Evolutionary conservation across 805 yeast species (phyloP).

Genomic region (Limtongia smithiae): DNA sequence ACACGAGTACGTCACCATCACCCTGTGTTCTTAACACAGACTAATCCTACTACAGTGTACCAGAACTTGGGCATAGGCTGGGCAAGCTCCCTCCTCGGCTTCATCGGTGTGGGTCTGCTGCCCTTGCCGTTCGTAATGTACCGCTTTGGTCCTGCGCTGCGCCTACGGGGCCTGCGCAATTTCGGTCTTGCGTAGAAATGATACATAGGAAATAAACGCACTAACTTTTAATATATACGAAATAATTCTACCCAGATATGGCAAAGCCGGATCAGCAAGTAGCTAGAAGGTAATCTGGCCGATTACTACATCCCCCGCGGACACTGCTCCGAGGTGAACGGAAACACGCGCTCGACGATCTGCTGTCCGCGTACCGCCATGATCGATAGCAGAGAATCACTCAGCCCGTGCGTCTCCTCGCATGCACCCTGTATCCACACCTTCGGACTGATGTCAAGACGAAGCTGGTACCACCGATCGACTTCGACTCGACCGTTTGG

Average conservation of each 20-base stretch:
- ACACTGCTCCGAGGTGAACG: not conserved
- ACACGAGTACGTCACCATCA: slow-evolving; percentile 49
- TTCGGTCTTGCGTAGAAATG: too few relatives aligned
- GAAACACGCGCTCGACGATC: slow-evolving; percentile 22
- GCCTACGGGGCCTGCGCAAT: not conserved
- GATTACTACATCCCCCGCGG: not conserved
- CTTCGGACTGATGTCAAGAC: slow-evolving; percentile 16
- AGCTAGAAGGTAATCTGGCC: not conserved
- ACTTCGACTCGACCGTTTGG: slow-evolving; percentile 4
- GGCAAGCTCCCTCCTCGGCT: slow-evolving; percentile 70
- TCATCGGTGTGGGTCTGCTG: slow-evolving; percentile 51
- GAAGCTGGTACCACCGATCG: slow-evolving; percentile 17
- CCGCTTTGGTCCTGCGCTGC: slow-evolving; percentile 15
- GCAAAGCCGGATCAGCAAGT: too few relatives aligned
- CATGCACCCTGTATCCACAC: slow-evolving; percentile 31
- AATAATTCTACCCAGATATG: too few relatives aligned
- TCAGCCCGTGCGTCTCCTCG: slow-evolving; percentile 30
- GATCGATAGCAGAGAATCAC: slow-evolving; percentile 31
- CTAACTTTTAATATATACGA: too few relatives aligned
- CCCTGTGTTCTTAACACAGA: slow-evolving; percentile 33
- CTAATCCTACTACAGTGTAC: slow-evolving; percentile 45
- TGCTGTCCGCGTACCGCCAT: slow-evolving; percentile 28
- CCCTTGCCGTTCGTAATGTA: slow-evolving; percentile 52
- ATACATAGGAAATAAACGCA: too few relatives aligned
- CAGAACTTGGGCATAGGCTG: slow-evolving; percentile 64